These are phyloP conservation scores for Brassica incana DNA, from an alignment of 345 rosid genomes.

Conservation along the genomic window DNA sequence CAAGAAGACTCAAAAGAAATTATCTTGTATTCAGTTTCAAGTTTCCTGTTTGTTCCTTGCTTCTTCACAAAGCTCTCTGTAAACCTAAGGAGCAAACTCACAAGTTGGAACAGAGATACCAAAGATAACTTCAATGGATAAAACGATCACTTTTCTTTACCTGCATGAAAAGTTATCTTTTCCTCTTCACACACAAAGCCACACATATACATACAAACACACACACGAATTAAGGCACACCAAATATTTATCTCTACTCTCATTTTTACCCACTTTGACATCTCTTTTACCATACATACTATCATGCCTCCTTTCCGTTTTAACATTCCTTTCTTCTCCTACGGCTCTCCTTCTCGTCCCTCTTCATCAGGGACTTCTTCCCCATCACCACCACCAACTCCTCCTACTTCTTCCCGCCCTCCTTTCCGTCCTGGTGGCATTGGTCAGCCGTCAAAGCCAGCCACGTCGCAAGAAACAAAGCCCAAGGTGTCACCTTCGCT, in stretches of 20 bases:
- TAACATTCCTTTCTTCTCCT: conserved; percentile 36
- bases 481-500: conserved; percentile 20
- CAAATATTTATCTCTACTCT: background rate
- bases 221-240: background rate
- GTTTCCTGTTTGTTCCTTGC: conserved; percentile 33
- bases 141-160: conserved; percentile 33
- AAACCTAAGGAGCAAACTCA: conserved; percentile 19
- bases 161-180: conserved; percentile 35
- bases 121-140: conserved; percentile 19
- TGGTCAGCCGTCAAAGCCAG: conserved; percentile 32
- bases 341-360: conserved; percentile 35
- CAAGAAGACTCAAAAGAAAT: conserved; percentile 5
- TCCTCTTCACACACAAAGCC: conserved; percentile 19
- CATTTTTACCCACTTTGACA: background rate
- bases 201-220: conserved; percentile 21
- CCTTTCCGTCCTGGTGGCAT: conserved; percentile 42
- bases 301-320: conserved; percentile 40
- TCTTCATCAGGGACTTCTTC: conserved; percentile 37
- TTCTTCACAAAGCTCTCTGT: conserved; percentile 21
- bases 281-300: background rate
- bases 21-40: background rate
- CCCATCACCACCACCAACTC: conserved; percentile 30
- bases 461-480: conserved; percentile 9
- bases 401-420: conserved; percentile 35
- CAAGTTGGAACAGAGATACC: conserved; percentile 22